Conservation (phyloP, 495 filamentous ascomycete genomes). For the Neurospora discreta region DNA sequence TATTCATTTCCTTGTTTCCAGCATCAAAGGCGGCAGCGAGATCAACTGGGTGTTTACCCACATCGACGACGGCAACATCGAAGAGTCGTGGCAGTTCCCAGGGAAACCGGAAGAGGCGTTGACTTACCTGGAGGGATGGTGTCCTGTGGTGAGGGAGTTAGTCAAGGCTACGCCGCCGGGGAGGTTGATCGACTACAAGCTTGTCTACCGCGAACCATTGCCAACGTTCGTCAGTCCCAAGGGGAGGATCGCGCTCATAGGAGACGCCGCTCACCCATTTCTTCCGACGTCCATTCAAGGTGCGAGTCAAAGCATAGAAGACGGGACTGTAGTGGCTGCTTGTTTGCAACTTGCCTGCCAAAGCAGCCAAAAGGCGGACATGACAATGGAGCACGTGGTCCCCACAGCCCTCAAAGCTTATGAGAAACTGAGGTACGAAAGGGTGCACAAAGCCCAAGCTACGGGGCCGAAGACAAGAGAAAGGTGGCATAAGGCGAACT, state of each 20-base stretch:
- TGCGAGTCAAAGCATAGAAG: slow-evolving; percentile 60
- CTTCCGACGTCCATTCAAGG: slow-evolving; percentile 63
- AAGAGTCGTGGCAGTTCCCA: slow-evolving; percentile 55
- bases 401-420: slow-evolving; percentile 35
- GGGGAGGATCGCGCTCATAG: slow-evolving; percentile 50
- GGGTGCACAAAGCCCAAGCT: slow-evolving; percentile 46
- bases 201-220: slow-evolving; percentile 59
- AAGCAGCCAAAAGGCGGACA: not conserved
- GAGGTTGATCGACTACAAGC: slow-evolving; percentile 57
- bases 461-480: slow-evolving; percentile 48
- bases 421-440: slow-evolving; percentile 41
- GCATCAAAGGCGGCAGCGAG: slow-evolving; percentile 50
- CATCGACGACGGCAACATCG: slow-evolving; percentile 31
- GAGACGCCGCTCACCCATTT: slow-evolving; percentile 65
- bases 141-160: slow-evolving; percentile 47
- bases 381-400: slow-evolving; percentile 6
- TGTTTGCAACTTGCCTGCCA: slow-evolving; percentile 40
- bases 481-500: slow-evolving; percentile 52
- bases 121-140: slow-evolving; percentile 51
- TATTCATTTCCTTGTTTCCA: slow-evolving; percentile 53
- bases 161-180: slow-evolving; percentile 47
- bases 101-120: slow-evolving; percentile 50
- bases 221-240: slow-evolving; percentile 52
- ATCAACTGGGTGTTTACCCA: slow-evolving; percentile 66
- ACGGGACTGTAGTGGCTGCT: slow-evolving; percentile 54